Evolutionary conservation across 208 protist species (phyloP).

Genomic region (Acanthamoeba healyi): DNA sequence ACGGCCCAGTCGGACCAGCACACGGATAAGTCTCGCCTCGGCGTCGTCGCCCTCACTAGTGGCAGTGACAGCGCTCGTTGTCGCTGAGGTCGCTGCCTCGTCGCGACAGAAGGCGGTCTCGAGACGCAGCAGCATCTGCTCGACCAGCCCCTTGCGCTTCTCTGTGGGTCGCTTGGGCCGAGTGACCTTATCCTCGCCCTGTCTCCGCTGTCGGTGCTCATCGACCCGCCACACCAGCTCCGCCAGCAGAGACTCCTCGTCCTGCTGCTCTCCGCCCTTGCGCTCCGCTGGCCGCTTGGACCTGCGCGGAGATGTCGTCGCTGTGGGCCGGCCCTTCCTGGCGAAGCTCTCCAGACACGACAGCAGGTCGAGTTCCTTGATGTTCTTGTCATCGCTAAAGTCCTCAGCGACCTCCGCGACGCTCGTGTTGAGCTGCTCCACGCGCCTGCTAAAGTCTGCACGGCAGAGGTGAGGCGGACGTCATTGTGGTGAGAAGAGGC

Average conservation of each 20-base stretch:
- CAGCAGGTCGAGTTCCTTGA: not conserved
- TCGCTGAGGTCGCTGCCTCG: not conserved
- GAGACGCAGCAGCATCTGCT: not conserved
- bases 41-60: not conserved
- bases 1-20: not conserved
- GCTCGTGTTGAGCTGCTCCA: not conserved
- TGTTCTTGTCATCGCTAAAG: constrained; percentile 6
- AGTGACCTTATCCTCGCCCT: no score
- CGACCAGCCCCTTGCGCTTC: not conserved
- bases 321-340: not conserved
- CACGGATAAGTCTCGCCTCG: not conserved
- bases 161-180: not conserved
- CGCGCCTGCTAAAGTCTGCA: not conserved
- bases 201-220: not conserved
- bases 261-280: not conserved
- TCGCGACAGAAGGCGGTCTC: not conserved
- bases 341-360: not conserved
- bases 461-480: not conserved
- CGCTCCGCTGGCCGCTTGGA: not conserved
- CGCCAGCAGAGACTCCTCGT: not conserved
- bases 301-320: no score
- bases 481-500: not conserved
- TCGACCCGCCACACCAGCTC: not conserved
- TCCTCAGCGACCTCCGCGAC: not conserved
- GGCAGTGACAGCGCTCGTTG: no score